Base-by-base conservation (phyloP, 2,329 filamentous ascomycete genomes). In the Cladorrhinum sp. region DNA sequence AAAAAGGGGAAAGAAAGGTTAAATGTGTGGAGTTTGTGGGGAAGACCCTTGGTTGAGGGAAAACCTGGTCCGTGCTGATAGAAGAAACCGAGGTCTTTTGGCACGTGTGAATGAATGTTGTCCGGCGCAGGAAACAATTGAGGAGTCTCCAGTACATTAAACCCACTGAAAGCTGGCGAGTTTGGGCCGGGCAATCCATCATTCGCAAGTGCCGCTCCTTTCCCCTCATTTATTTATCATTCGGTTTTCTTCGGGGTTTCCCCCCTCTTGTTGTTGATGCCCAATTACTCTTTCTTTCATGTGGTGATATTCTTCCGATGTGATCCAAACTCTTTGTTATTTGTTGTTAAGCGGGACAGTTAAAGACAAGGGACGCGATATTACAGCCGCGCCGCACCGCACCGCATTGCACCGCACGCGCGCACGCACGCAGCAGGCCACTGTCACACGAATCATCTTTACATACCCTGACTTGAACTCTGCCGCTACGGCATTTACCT, bases 21-120 rank as follows among this genome's bases (percentile, higher is more conserved):
- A 23, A 29, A 55, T 25, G 53, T 25, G 53, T 55, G 53, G 53
- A 56, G 38, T 56, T 32, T 36, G 53, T 56, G 53, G 53, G 53
- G 53, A 49, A 56, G 53, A 56, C 53, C 53, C 53, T 38, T n/a
- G n/a, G n/a, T n/a, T n/a, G n/a, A n/a, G n/a, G 25, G 53, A 8
- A 16, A 23, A 27, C 2, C 3, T 50, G 49, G 22, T 50, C 24
- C 22, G 49, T n/a, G 22, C n/a, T 50, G 48, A 8, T 7, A 8
- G 45, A 7, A 50, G 49, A 48, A n/a, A 38, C 53, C 5, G 32
- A 22, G 53, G 38, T 41, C 13, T 52, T 38, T 25, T 20, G 24
- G 53, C 53, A 56, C 53, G 53, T 56, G 53, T 56, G 52, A 55
- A 22, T 45, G n/a, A n/a, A n/a, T 45, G 41, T 18, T 45, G 8